phyloP scores from a whole-genome alignment of 768 basidiomycete species.

The Tylopilus balloui region DNA sequence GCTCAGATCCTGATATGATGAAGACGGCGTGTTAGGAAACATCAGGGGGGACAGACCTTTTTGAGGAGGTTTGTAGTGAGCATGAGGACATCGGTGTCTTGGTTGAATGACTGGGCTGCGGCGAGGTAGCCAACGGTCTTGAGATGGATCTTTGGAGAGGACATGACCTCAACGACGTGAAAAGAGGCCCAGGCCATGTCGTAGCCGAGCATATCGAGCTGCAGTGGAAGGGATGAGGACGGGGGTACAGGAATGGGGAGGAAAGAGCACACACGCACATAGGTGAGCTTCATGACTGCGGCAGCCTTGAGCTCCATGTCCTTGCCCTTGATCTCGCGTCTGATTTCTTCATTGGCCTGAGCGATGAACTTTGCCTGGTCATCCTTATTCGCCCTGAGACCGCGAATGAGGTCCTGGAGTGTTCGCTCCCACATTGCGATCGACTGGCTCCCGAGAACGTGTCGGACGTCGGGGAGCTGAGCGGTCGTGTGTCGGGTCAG shows the following conservation, averaged over 20 bases:
- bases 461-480: background rate
- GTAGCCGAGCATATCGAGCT: slow-evolving; percentile 97
- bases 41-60: slow-evolving; percentile 54
- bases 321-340: slow-evolving; percentile 83
- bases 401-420: slow-evolving; percentile 91
- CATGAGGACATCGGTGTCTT: slow-evolving; percentile 96
- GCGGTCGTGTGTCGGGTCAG: background rate
- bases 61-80: slow-evolving; percentile 93
- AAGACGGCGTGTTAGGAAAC: slow-evolving; percentile 5
- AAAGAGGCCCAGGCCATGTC: slow-evolving; percentile 97
- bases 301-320: slow-evolving; percentile 98
- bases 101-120: slow-evolving; percentile 83
- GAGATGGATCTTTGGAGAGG: slow-evolving; percentile 82
- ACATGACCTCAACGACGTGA: slow-evolving; percentile 97
- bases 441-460: background rate
- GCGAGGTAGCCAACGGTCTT: slow-evolving; percentile 96
- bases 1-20: slow-evolving; percentile 60
- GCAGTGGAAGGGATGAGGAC: slow-evolving; percentile 11
- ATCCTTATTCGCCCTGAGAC: slow-evolving; percentile 91
- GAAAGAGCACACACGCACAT: slow-evolving; percentile 55
- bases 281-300: slow-evolving; percentile 92
- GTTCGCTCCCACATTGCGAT: slow-evolving; percentile 89
- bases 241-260: background rate
- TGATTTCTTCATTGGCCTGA: slow-evolving; percentile 90
- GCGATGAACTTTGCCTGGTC: slow-evolving; percentile 91